A percentile compares a stretch with the other conserved stretches of the same genome.
phyloP scores from a whole-genome alignment of 2,329 filamentous ascomycete species.

The Escovopsis sp. region DNA sequence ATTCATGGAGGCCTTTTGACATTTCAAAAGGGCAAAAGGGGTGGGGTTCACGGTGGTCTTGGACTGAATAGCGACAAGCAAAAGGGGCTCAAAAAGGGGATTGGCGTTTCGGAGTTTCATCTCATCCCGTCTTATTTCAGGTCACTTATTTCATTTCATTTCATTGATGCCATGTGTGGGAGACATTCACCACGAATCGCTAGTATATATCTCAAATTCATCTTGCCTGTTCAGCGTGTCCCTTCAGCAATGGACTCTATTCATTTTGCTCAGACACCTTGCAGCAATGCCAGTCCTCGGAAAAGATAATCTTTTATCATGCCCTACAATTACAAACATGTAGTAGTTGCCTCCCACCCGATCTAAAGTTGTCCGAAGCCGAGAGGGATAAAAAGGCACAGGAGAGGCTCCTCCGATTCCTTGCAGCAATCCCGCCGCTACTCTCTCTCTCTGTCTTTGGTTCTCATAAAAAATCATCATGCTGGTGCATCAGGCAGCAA shows the following conservation, averaged over 20 bases:
- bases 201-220: too few relatives aligned
- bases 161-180: too few relatives aligned
- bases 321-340: constrained; percentile 14
- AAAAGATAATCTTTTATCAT: constrained; percentile 7
- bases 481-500: neutral
- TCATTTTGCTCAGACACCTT: too few relatives aligned
- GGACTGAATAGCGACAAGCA: neutral
- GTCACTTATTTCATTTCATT: too few relatives aligned
- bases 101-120: too few relatives aligned
- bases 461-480: too few relatives aligned
- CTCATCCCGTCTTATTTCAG: too few relatives aligned
- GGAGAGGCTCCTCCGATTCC: constrained; percentile 5
- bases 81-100: too few relatives aligned
- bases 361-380: constrained; percentile 3
- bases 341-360: constrained; percentile 11
- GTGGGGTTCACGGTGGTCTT: neutral
- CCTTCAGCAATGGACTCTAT: too few relatives aligned
- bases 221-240: too few relatives aligned
- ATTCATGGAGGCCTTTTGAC: neutral
- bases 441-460: constrained; percentile 6
- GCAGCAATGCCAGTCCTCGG: neutral
- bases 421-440: constrained; percentile 2
- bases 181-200: too few relatives aligned
- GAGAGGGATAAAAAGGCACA: constrained; percentile 6
- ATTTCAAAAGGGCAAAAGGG: neutral